phyloP scores from a whole-genome alignment of 306 rosid genomes.

The Medicago arabica region DNA sequence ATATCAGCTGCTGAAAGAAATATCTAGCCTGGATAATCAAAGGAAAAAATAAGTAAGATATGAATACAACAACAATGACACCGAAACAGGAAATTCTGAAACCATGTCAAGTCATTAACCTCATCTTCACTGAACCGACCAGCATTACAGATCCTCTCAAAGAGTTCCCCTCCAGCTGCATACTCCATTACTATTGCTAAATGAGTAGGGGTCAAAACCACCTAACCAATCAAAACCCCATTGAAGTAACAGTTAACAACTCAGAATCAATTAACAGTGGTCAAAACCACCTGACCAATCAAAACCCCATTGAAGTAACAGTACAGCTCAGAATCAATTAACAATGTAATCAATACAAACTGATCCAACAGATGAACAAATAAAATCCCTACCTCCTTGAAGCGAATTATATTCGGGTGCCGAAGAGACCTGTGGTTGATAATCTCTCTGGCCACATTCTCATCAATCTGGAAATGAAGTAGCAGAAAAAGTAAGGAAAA shows the following conservation, averaged over 20 bases:
- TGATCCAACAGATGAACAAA: conserved; percentile 31
- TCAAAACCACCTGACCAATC: conserved; percentile 60
- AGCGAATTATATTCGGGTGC: conserved; percentile 79
- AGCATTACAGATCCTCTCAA: conserved; percentile 77
- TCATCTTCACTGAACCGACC: conserved; percentile 85
- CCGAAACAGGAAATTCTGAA: conserved; percentile 20
- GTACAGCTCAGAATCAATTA: too few species aligned
- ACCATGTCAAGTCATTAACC: conserved; percentile 46
- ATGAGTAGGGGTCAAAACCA: conserved; percentile 78
- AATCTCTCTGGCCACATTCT: conserved; percentile 82
- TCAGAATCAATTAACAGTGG: background rate
- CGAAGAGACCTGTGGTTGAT: conserved; percentile 81
- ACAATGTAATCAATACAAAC: background rate
- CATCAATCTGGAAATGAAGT: conserved; percentile 60
- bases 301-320: conserved; percentile 9
- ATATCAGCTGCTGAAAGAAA: conserved; percentile 84
- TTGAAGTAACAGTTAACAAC: background rate
- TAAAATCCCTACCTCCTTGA: conserved; percentile 66
- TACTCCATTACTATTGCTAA: conserved; percentile 78
- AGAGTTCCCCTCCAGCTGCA: conserved; percentile 82
- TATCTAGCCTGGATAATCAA: conserved; percentile 65
- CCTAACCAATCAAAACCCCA: conserved; percentile 49
- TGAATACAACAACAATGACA: conserved; percentile 1
- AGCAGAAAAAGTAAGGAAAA: background rate
- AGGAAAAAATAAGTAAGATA: conserved; percentile 29